phyloP scores from a whole-genome alignment of 192 early-diverging fungal species.

The Gaertneriomyces sp. region DNA sequence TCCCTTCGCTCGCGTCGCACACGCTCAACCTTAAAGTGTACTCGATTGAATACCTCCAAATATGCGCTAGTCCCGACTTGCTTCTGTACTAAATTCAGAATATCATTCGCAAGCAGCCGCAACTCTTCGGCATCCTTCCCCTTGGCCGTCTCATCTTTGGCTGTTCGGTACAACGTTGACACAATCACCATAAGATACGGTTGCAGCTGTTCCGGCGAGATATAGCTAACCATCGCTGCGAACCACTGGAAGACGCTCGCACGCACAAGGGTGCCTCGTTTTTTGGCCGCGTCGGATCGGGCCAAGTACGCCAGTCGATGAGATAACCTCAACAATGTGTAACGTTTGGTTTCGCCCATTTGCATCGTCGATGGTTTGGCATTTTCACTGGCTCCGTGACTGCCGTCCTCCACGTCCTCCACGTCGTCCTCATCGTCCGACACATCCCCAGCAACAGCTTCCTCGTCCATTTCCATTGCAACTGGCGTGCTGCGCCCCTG shows the following conservation, averaged over 20 bases:
- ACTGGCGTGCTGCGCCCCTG: conserved; percentile 10
- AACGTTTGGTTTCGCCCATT: conserved; percentile 5
- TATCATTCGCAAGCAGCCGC: conserved; percentile 73
- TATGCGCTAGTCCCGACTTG: conserved; percentile 72
- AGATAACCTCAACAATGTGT: conserved; percentile 45
- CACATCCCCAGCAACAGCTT: conserved; percentile 12
- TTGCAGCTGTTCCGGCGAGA: conserved; percentile 53
- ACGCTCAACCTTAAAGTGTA: conserved; percentile 60
- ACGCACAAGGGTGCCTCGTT: conserved; percentile 43
- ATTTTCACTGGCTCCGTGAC: conserved; percentile 7
- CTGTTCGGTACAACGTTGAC: conserved; percentile 74
- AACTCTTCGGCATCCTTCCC: conserved; percentile 65
- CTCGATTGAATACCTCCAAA: conserved; percentile 60
- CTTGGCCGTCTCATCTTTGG: conserved; percentile 68
- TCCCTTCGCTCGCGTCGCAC: conserved; percentile 63
- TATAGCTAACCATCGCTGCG: conserved; percentile 75
- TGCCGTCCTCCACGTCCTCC: conserved; percentile 26
- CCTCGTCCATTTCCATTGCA: conserved; percentile 12
- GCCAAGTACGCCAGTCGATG: conserved; percentile 62
- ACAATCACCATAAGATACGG: conserved; percentile 70
- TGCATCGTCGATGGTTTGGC: conserved; percentile 1
- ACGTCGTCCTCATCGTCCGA: conserved; percentile 22
- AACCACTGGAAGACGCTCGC: conserved; percentile 86
- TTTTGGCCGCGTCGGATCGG: conserved; percentile 53
- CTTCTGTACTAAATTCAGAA: conserved; percentile 70